Evolutionary conservation across 2,329 filamentous ascomycete genomes (phyloP), one percentile per base, ranked within the genome.

Genomic region (Fusarium nanum): DNA sequence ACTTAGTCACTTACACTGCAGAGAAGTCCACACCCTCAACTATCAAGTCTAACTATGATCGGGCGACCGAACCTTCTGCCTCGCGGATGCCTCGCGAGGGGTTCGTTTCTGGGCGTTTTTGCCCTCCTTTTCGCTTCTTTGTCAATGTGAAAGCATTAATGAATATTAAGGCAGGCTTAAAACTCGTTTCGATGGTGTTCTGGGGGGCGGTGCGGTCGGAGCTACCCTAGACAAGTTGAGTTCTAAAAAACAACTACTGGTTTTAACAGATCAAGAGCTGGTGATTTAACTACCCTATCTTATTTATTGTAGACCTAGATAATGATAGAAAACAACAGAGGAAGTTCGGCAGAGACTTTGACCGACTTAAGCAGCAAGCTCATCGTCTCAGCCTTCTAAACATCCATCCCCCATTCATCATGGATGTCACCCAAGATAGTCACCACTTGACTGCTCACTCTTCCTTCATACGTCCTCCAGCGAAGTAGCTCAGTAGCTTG

Each of bases 401-500:
- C 67, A 67, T 22, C 57, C 46, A 54, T 14, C 20, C 37, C 23
- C 28, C 42, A 44, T 53, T 20, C 40, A 50, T 50, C 22, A 41
- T n/a, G 56, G 27, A 10, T 34, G 16, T 18, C 44, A 53, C n/a
- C 44, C 28, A 58, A 16, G 30, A 37, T 30, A 3, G 42, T 47
- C 34, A 40, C 57, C 58, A 56, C 60, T 57, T 30, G 47, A 25
- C 12, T 32, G 7, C 20, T 11, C 32, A 37, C 9, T 37, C 37
- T 41, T 11, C n/a, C 23, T 10, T n/a, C 23, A 13, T 13, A 10
- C 8, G 22, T 67, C 30, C 34, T 30, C 52, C 60, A 71, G 68
- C 60, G 64, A 72, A 75, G 68, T 73, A 75, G 68, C 72, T 68
- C 53, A 63, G 45, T 34, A 16, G 45, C 23, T 44, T 64, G 56